Conservation (phyloP, 139 green algal genomes). For the Yamagishiella unicocca region DNA sequence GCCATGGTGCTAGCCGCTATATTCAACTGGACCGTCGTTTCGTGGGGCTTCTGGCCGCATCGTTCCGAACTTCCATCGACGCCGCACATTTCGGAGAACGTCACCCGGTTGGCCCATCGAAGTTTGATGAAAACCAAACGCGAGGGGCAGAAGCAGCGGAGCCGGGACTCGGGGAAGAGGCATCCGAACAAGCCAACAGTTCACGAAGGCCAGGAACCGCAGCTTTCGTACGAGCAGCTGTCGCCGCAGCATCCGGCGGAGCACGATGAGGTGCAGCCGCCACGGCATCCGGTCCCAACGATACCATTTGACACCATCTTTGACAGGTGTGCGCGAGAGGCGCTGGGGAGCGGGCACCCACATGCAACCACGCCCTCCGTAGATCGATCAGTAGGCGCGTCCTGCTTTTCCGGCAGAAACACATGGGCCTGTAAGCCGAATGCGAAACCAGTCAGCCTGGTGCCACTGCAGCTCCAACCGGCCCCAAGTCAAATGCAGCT, state of each 20-base stretch:
- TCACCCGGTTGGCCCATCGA: background rate
- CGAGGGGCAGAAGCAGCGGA: background rate
- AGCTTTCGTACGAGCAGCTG: background rate
- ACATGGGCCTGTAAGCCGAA: background rate
- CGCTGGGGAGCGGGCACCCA: background rate
- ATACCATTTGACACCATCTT: constrained; percentile 28
- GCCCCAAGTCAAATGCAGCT: no score
- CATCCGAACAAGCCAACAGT: background rate
- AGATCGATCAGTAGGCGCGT: no score
- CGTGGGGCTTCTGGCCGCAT: constrained; percentile 32
- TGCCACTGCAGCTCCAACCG: background rate
- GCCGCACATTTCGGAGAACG: background rate
- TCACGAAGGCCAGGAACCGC: no score
- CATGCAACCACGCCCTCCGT: no score
- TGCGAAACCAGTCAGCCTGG: background rate
- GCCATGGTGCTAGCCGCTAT: constrained; percentile 27
- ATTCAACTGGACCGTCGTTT: constrained; percentile 24
- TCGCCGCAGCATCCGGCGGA: background rate
- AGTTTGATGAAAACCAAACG: background rate
- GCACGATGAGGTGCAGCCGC: background rate
- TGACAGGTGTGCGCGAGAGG: constrained; percentile 14
- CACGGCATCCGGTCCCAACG: background rate
- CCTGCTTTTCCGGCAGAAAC: no score
- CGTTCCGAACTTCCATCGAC: background rate
- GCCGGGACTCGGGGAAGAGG: no score